Base-by-base conservation (phyloP, 176 grass and related monocot genomes). In the Oryza meridionalis region DNA sequence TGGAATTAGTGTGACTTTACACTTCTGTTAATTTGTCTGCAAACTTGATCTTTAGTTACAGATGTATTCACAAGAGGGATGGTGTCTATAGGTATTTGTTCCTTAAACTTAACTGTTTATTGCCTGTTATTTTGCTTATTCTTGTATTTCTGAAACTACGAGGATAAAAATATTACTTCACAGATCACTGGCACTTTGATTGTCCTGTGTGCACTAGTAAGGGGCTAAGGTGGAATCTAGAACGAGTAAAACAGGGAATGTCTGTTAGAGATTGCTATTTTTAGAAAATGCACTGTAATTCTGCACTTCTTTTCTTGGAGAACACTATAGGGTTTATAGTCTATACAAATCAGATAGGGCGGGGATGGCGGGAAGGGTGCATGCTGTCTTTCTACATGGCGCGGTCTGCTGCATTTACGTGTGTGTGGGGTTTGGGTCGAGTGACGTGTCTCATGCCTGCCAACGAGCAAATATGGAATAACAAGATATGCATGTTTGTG, bases 151-250 rank as follows among this genome's bases (percentile, higher is more conserved):
- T 35, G 44, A 29, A 81, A 21, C 11, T 81, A 22, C 14, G 70
- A 70, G 22, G 82, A 76, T 50, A 85, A 40, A 21, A 64, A 49
- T 83, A 53, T 64, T 6, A 25, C 19, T 73, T 74, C 65, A 49
- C 81, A 83, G 58, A 67, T 75, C 11, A 64, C 31, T 72, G 50
- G 13, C 33, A 9, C 14, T 32, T 63, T 19, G 35, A 45, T 2
- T 82, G 45, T 46, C 29, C 8, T 29, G 2, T 77, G 45, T 72
- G 32, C 33, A 32, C 67, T 85, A 44, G 24, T 53, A 63, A 72
- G 6, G 25, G 66, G 1, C 10, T 9, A 78, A 83, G 12, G 40
- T 32, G 64, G 40, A 42, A 49, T 27, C 70, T 67, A 65, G 12
- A 32, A 27, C 21, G 15, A 71, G 19, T 22, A 64, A 62, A 62